phyloP scores from a whole-genome alignment of 2,329 filamentous ascomycete genomes.

The Verticillium klebahnii region DNA sequence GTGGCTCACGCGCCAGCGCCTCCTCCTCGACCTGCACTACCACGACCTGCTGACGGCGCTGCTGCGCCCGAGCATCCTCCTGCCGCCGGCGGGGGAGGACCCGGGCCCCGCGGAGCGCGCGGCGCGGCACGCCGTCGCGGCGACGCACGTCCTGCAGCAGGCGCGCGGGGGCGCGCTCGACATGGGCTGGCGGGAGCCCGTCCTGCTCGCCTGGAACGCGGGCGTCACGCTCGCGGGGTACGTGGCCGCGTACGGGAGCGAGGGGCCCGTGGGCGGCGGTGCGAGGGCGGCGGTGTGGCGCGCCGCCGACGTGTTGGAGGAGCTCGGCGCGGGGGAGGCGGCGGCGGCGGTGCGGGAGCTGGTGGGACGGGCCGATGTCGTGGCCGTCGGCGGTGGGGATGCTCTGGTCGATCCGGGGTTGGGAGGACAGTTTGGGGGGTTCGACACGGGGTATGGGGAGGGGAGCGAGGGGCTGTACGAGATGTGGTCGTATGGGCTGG shows the following conservation, averaged over 20 bases:
- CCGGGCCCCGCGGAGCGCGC: background rate
- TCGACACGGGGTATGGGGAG: background rate
- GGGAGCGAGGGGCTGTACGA: background rate
- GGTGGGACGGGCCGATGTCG: background rate
- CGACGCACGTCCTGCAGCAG: background rate
- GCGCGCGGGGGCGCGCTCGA: background rate
- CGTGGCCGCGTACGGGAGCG: background rate
- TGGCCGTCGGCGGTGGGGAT: background rate
- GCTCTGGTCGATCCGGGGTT: background rate
- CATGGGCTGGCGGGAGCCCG: background rate
- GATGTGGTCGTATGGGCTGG: background rate
- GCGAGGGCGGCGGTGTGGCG: background rate
- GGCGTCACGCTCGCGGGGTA: background rate
- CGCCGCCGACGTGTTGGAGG: background rate
- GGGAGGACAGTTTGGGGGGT: background rate
- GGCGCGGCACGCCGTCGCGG: background rate
- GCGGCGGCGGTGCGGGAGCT: background rate
- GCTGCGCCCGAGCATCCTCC: background rate
- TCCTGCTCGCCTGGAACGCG: background rate
- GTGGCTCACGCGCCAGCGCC: constrained; percentile 36
- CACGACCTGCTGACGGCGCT: constrained; percentile 23
- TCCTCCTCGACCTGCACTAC: constrained; percentile 37
- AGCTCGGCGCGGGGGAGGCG: background rate
- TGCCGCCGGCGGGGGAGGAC: background rate
- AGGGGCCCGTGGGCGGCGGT: background rate